A percentile compares a stretch with the other conserved stretches of the same genome.
These are phyloP conservation scores for Oryza meyeriana DNA, from an alignment of 176 grass and related monocot genomes.

Conservation along the genomic window DNA sequence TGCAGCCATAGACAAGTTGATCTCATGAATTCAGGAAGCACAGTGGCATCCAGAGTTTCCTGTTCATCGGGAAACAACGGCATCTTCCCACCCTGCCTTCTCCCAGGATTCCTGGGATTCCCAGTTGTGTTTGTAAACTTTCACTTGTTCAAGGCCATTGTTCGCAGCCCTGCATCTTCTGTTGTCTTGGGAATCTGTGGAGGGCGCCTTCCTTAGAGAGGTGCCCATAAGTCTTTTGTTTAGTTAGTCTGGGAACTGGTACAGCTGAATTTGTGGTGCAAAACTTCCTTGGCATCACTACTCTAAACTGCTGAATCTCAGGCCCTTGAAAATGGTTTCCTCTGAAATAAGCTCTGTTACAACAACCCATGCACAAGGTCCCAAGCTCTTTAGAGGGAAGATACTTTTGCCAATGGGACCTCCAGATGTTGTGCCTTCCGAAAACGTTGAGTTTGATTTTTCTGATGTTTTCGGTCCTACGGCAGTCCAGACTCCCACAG, in stretches of 20 bases:
- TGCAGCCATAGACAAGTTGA: slow-evolving; percentile 79
- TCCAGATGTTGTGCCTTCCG: slow-evolving; percentile 71
- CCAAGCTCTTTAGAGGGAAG: slow-evolving; percentile 56
- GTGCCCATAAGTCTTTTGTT: slow-evolving; percentile 29
- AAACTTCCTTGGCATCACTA: not conserved
- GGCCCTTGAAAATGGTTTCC: slow-evolving; percentile 75
- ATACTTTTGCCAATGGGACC: slow-evolving; percentile 78
- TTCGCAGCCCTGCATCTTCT: slow-evolving; percentile 89
- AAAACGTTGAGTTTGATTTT: slow-evolving; percentile 92
- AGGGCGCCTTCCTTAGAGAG: slow-evolving; percentile 50
- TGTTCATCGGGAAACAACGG: slow-evolving; percentile 86
- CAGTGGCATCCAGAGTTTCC: slow-evolving; percentile 88
- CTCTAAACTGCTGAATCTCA: slow-evolving; percentile 19
- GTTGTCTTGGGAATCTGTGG: slow-evolving; percentile 56
- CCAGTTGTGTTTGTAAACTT: slow-evolving; percentile 69
- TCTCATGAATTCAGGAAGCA: slow-evolving; percentile 95
- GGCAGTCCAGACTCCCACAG: slow-evolving; percentile 53
- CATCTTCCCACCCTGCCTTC: slow-evolving; percentile 66
- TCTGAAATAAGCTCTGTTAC: slow-evolving; percentile 50
- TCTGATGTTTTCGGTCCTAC: slow-evolving; percentile 88
- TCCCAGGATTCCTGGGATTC: slow-evolving; percentile 67
- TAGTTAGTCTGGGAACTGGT: slow-evolving; percentile 38
- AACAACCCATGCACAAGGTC: slow-evolving; percentile 36
- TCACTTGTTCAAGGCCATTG: slow-evolving; percentile 96
- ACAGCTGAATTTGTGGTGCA: slow-evolving; percentile 26